Evolutionary conservation across 768 basidiomycete species (phyloP).

Genomic region (Clavaria fumosa): DNA sequence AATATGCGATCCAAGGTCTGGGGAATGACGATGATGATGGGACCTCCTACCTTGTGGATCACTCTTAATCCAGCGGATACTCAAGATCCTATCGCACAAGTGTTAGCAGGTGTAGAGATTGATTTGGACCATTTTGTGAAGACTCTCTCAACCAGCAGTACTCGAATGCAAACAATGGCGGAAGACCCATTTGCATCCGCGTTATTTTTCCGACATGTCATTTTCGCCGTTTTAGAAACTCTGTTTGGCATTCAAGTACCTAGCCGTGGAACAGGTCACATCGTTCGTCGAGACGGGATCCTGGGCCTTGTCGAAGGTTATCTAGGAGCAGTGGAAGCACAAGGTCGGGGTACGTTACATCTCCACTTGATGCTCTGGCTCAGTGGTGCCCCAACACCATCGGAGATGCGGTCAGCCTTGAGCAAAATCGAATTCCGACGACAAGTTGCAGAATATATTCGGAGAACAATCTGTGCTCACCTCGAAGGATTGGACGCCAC

Average conservation of each 20-base stretch:
- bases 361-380: conserved; percentile 18
- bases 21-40: conserved; percentile 5
- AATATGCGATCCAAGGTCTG: conserved; percentile 1
- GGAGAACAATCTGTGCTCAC: no score
- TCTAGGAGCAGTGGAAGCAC: conserved; percentile 16
- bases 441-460: conserved; percentile 18
- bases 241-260: conserved; percentile 15
- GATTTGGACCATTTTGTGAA: conserved; percentile 19
- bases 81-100: conserved; percentile 21
- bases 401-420: conserved; percentile 10
- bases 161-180: conserved; percentile 13
- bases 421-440: conserved; percentile 15
- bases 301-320: conserved; percentile 13
- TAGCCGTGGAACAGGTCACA: conserved; percentile 4
- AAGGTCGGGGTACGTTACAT: conserved; percentile 18
- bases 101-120: conserved; percentile 23
- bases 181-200: conserved; percentile 20
- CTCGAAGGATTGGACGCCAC: conserved; percentile 17
- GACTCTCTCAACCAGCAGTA: conserved; percentile 11
- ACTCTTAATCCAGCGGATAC: conserved; percentile 21
- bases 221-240: conserved; percentile 15
- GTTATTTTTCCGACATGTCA: conserved; percentile 19
- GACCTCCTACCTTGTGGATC: conserved; percentile 20
- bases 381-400: conserved; percentile 8
- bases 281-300: conserved; percentile 7